Conservation (phyloP, 2,329 filamentous ascomycete genomes). For the Claviceps pazoutovae region DNA sequence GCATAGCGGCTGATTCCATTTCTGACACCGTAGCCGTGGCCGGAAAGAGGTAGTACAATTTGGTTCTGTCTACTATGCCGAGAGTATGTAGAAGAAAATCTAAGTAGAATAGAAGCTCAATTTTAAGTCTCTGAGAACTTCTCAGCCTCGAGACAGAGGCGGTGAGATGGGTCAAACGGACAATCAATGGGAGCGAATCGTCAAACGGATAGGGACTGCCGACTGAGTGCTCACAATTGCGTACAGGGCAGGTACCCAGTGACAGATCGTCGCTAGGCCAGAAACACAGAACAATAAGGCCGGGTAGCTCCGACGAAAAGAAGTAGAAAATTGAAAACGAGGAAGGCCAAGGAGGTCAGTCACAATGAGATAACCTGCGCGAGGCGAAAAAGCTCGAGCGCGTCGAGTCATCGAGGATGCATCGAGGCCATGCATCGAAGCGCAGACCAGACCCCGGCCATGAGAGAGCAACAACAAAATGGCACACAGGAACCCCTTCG, state of each 20-base stretch:
- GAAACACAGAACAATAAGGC: not conserved
- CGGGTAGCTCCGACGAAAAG: not conserved
- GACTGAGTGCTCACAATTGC: not conserved
- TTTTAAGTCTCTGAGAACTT: no score
- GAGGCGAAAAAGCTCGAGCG: not conserved
- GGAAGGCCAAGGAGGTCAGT: not conserved
- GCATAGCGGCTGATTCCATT: conserved; percentile 3
- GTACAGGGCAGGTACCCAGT: not conserved
- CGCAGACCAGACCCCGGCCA: no score
- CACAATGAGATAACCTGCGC: not conserved
- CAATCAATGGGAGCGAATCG: no score
- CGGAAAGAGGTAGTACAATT: not conserved
- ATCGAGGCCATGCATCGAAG: no score
- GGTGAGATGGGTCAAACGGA: not conserved
- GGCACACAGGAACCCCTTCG: no score
- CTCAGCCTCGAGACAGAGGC: not conserved
- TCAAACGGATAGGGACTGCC: not conserved
- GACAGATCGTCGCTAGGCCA: not conserved
- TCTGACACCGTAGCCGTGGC: not conserved
- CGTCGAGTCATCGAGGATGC: no score
- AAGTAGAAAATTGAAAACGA: not conserved
- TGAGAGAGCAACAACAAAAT: no score
- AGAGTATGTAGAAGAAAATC: not conserved
- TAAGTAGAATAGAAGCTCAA: not conserved
- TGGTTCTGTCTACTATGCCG: not conserved